Evolutionary conservation across 768 basidiomycete genomes (phyloP).

Genomic region (Russula brevipes): DNA sequence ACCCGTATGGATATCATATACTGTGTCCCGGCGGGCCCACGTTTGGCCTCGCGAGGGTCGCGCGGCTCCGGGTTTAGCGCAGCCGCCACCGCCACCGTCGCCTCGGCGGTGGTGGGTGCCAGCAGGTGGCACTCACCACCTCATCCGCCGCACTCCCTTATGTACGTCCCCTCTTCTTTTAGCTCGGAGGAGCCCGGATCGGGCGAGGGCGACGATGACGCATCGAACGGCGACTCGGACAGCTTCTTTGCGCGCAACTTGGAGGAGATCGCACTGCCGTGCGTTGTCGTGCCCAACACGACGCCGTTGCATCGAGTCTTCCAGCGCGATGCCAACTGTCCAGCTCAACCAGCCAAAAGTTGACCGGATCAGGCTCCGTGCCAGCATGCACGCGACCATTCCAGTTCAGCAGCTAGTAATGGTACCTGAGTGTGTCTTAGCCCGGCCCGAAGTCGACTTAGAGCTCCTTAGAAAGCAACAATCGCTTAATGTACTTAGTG

Average conservation of each 20-base stretch:
- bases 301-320: neutral
- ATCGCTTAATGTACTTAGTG: too few relatives aligned
- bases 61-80: neutral
- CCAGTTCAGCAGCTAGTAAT: too few relatives aligned
- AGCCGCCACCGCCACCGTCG: neutral
- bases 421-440: too few relatives aligned
- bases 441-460: too few relatives aligned
- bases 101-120: neutral
- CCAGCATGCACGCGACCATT: too few relatives aligned
- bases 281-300: neutral
- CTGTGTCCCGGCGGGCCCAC: neutral
- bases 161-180: conserved; percentile 14
- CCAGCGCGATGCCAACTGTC: neutral
- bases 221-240: conserved; percentile 21
- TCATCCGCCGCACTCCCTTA: conserved; percentile 17
- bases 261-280: conserved; percentile 14
- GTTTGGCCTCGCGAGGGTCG: neutral
- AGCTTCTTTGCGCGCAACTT: conserved; percentile 25
- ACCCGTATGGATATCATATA: neutral
- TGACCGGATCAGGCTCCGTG: too few relatives aligned
- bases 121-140: conserved; percentile 1
- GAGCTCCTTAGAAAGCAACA: too few relatives aligned
- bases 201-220: neutral
- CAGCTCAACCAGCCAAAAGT: too few relatives aligned
- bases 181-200: conserved; percentile 17